Base-by-base conservation (phyloP, 306 rosid genomes). In the Dryas alaskensis region DNA sequence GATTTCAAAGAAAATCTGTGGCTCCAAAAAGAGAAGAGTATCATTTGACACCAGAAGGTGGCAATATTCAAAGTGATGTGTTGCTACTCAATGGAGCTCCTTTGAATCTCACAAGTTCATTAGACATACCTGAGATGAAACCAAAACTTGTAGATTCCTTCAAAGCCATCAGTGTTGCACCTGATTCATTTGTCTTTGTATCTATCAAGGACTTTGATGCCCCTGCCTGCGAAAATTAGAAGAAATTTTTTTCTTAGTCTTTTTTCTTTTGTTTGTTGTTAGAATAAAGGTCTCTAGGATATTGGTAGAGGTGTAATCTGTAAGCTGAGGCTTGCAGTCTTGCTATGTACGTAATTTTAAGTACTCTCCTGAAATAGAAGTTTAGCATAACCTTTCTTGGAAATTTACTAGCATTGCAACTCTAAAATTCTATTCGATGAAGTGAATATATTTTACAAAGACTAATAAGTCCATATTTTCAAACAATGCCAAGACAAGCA, bases 31-130 rank as follows among this genome's bases (percentile, higher is more conserved):
- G 86, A 51, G 88, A 91, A 78, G 94, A 87, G 80, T 89, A 85
- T 60, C 92, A 91, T 82, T 77, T 87, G 70, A 91, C 83, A 0
- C 88, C 97, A 0, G 81, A 84, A 81, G 84, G 72, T 45, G 91
- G 92, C 1, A 69, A 89, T 19, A 72, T 89, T 70, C 83, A 78
- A 39, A 87, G 90, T 60, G 74, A 85, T 7, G 84, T 85, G 40
- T 51, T 87, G 65, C 65, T 85, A 31, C 70, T 89, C 60, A 86
- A 84, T 64, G 94, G 91, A 74, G 72, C 65, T 52, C 89, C 92
- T 46, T 10, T 85, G 39, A 37, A 57, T 45, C 74, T 89, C 1
- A 85, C 89, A 0, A 10, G 67, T 16, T 69, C 78, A 5, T 40
- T 51, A 0, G 89, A 76, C 11, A 89, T 84, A 6, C 95, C 91